phyloP scores from a whole-genome alignment of 1,284 basidiomycete species.

The Pterulicium gracile region DNA sequence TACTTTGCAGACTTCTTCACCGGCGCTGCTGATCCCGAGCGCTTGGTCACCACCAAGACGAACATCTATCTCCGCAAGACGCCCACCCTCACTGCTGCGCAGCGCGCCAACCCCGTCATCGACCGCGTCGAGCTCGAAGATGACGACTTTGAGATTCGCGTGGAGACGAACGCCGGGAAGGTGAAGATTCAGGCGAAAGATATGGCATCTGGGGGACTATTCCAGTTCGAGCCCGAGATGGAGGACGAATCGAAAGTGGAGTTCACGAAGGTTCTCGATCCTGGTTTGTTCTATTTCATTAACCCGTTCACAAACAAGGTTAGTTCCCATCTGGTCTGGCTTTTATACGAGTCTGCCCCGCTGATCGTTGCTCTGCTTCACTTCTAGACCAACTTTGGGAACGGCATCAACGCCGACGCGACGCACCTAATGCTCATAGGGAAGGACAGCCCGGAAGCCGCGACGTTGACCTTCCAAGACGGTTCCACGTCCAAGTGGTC shows the following conservation, averaged over 20 bases:
- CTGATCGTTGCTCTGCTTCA: background rate
- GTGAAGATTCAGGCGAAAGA: background rate
- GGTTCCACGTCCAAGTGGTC: slow-evolving; percentile 3
- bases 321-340: background rate
- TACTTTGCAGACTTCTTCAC: no score
- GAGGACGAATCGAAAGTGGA: background rate
- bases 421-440: slow-evolving; percentile 1
- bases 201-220: background rate
- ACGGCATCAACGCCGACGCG: background rate
- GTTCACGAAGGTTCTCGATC: background rate
- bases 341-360: background rate
- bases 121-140: background rate
- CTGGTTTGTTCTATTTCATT: background rate
- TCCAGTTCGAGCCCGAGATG: background rate
- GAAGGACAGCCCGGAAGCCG: slow-evolving; percentile 5
- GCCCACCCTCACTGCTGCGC: background rate
- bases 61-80: background rate
- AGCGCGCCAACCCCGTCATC: background rate
- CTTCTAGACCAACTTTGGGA: background rate
- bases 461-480: slow-evolving; percentile 4
- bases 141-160: background rate
- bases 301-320: background rate
- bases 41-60: background rate
- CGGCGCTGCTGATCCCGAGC: background rate
- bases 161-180: background rate